Evolutionary conservation across 345 rosid species (phyloP).

Genomic region (Punica granatum): DNA sequence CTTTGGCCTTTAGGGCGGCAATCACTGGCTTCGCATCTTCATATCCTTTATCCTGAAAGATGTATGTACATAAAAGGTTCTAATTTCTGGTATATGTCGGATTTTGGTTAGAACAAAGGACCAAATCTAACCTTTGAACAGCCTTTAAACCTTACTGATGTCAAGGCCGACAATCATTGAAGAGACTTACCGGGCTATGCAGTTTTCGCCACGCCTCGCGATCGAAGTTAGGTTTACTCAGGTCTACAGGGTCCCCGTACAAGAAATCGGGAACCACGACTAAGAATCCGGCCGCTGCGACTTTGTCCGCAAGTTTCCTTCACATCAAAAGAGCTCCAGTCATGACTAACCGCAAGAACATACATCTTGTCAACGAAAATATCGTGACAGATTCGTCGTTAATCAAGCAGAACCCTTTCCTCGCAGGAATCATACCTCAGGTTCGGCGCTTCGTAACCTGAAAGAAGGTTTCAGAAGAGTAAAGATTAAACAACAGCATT

Average conservation of each 20-base stretch:
- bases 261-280: conserved; percentile 24
- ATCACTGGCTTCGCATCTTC: conserved; percentile 29
- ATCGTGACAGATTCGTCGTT: no score
- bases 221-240: conserved; percentile 4
- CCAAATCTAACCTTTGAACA: no score
- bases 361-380: background rate
- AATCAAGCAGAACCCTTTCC: background rate
- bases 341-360: background rate
- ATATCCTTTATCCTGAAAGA: conserved; percentile 31
- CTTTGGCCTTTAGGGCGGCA: conserved; percentile 26
- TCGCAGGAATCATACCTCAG: conserved; percentile 21
- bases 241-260: conserved; percentile 9
- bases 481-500: background rate
- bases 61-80: background rate
- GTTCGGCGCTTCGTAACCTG: conserved; percentile 44
- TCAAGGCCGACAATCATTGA: background rate
- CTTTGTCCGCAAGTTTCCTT: conserved; percentile 36
- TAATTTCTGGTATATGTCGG: no score
- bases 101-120: no score
- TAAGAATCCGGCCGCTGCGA: conserved; percentile 26
- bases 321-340: background rate
- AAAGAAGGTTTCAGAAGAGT: background rate
- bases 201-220: conserved; percentile 14
- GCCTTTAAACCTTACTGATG: no score
- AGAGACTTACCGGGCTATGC: conserved; percentile 14